Evolutionary conservation across 164 flowering plant genomes (phyloP).

Genomic region (Chimonanthus salicifolius): DNA sequence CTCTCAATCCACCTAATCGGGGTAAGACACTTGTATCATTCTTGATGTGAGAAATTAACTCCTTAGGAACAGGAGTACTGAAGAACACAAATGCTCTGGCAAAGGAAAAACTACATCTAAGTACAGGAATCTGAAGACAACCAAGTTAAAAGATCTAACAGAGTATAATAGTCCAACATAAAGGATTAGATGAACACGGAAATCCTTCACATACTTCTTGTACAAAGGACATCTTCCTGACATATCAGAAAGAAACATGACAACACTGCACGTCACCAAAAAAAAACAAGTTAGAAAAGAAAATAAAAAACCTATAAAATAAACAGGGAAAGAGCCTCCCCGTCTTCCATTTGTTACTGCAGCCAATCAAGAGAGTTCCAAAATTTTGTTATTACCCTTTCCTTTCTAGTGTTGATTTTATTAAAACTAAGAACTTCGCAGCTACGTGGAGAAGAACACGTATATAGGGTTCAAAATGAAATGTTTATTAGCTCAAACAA

Average conservation of each 20-base stretch:
- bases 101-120: constrained; percentile 10
- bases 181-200: neutral
- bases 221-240: constrained; percentile 83
- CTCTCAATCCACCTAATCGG: constrained; percentile 88
- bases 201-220: constrained; percentile 63
- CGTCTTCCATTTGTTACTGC: no score
- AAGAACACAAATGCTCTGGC: constrained; percentile 93
- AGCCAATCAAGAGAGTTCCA: no score
- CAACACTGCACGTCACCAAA: constrained; percentile 56
- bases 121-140: neutral
- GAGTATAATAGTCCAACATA: neutral
- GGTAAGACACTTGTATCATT: constrained; percentile 78
- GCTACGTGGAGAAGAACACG: no score
- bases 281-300: neutral
- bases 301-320: no score
- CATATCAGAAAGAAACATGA: constrained; percentile 96
- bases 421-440: no score
- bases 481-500: no score
- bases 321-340: no score
- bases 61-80: constrained; percentile 77
- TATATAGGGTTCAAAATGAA: no score
- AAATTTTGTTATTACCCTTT: no score
- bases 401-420: no score
- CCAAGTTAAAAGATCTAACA: constrained; percentile 4
- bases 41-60: constrained; percentile 69